phyloP scores from a whole-genome alignment of 305 asterid species.

The Withania somnifera region DNA sequence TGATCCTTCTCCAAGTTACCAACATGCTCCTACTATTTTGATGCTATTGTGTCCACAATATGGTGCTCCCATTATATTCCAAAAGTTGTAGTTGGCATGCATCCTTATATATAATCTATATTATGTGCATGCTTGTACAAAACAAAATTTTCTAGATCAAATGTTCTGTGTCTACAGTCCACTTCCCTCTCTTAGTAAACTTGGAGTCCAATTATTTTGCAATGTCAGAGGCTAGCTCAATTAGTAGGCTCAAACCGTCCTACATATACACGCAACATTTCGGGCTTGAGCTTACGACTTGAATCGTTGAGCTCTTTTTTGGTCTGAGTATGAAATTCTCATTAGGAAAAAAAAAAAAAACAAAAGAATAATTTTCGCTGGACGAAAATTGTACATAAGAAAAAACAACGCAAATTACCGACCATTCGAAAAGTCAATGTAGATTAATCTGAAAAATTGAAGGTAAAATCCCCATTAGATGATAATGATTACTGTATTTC shows the following conservation, averaged over 20 bases:
- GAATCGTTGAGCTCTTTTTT: background rate
- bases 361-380: background rate
- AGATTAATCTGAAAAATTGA: background rate
- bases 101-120: background rate
- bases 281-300: too few relatives aligned
- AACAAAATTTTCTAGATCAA: background rate
- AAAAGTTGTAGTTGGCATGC: slow-evolving; percentile 34
- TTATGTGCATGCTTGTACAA: background rate
- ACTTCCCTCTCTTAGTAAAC: background rate
- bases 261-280: too few relatives aligned
- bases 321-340: background rate
- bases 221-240: background rate
- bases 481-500: too few relatives aligned
- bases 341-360: background rate
- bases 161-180: background rate
- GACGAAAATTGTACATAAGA: background rate
- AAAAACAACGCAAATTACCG: background rate
- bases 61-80: slow-evolving; percentile 76
- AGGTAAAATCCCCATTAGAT: too few relatives aligned
- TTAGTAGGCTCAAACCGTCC: background rate
- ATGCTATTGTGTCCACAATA: slow-evolving; percentile 76
- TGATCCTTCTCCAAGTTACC: slow-evolving; percentile 54
- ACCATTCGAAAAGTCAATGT: background rate
- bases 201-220: background rate
- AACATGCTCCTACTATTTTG: slow-evolving; percentile 65